Evolutionary conservation across 495 filamentous ascomycete genomes (phyloP).

Genomic region (Aspergillus sclerotioniger): DNA sequence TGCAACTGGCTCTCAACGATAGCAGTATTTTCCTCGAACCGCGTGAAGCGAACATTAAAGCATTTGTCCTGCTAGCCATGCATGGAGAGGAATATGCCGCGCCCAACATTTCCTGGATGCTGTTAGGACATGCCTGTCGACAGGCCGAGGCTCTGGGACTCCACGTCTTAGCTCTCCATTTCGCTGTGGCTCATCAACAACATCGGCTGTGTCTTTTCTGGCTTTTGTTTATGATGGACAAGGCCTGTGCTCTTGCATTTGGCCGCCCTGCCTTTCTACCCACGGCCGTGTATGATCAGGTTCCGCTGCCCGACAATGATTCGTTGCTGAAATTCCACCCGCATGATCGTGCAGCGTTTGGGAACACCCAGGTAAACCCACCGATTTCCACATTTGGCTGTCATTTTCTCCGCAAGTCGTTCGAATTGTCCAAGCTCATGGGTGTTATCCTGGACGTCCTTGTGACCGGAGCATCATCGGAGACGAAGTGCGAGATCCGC

Average conservation of each 20-base stretch:
- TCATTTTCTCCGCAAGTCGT: neutral
- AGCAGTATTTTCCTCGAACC: constrained; percentile 3
- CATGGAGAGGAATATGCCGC: constrained; percentile 4
- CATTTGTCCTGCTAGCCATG: neutral
- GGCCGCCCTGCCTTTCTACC: neutral
- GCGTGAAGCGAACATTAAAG: neutral
- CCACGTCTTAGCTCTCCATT: neutral
- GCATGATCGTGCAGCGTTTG: neutral
- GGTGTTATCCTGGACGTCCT: neutral
- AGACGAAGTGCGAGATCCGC: neutral
- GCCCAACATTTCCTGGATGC: neutral
- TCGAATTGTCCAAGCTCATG: neutral
- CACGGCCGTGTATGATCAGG: neutral
- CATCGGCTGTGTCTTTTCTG: neutral
- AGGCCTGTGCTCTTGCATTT: constrained; percentile 1
- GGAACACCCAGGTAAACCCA: no score
- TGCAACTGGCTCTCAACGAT: neutral
- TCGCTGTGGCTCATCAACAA: neutral
- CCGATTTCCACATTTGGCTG: neutral
- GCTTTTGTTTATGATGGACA: constrained; percentile 2
- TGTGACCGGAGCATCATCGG: neutral
- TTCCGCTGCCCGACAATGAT: neutral
- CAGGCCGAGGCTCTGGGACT: constrained; percentile 3
- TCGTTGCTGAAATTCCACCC: neutral
- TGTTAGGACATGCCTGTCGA: neutral